These are phyloP conservation scores for Cryptococcus sp. DNA, from an alignment of 1,284 basidiomycete genomes.

Conservation along the genomic window DNA sequence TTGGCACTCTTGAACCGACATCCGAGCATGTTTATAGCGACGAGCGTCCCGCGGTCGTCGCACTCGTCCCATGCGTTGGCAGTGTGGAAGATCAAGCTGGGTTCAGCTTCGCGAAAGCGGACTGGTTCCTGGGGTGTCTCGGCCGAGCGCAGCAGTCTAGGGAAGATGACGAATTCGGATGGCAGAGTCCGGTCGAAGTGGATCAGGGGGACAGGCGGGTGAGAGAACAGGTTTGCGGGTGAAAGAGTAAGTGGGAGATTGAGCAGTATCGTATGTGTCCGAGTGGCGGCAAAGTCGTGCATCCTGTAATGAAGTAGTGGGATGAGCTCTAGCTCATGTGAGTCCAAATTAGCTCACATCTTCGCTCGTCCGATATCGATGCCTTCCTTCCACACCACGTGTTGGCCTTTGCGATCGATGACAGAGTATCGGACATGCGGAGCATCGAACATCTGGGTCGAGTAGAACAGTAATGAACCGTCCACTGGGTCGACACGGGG, in stretches of 20 bases:
- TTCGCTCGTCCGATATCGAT: conserved; percentile 44
- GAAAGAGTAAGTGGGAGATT: conserved; percentile 58
- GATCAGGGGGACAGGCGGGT: conserved; percentile 54
- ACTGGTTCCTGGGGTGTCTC: conserved; percentile 36
- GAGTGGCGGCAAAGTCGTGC: conserved; percentile 58
- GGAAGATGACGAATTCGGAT: conserved; percentile 56
- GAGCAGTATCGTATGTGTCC: conserved; percentile 55
- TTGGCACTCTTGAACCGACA: conserved; percentile 57
- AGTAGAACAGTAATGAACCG: conserved; percentile 55
- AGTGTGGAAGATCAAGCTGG: conserved; percentile 58
- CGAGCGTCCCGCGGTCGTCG: conserved; percentile 3
- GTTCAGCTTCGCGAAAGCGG: conserved; percentile 52
- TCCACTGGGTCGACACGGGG: conserved; percentile 56
- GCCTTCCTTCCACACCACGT: conserved; percentile 43
- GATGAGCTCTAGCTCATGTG: not conserved
- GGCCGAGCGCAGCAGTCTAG: conserved; percentile 42
- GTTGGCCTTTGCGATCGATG: conserved; percentile 46
- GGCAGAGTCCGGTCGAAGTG: conserved; percentile 53
- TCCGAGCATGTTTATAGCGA: conserved; percentile 53
- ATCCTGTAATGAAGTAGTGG: conserved; percentile 46
- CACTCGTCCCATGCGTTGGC: conserved; percentile 57
- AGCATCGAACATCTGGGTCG: conserved; percentile 55
- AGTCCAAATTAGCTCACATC: conserved; percentile 28
- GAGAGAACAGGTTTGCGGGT: conserved; percentile 53
- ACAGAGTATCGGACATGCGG: conserved; percentile 56